Conservation (phyloP, 352 stramenopile species). For the Phytophthora chlamydospora region DNA sequence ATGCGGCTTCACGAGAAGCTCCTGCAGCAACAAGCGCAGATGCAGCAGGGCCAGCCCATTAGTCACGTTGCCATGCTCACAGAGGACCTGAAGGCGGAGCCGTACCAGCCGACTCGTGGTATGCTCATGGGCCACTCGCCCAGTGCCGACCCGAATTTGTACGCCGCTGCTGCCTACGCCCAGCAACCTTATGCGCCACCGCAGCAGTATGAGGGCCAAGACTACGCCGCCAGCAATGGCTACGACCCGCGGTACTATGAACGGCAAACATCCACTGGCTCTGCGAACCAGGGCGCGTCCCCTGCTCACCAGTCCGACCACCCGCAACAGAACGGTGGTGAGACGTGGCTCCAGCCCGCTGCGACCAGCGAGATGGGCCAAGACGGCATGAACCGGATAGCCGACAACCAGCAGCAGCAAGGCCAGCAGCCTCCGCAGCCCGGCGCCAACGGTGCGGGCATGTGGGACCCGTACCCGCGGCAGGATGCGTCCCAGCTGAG, state of each 20-base stretch:
- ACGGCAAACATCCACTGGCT: conserved; percentile 32
- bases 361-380: conserved; percentile 31
- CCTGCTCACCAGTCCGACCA: conserved; percentile 35
- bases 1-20: conserved; percentile 71
- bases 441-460: conserved; percentile 24
- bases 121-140: conserved; percentile 43
- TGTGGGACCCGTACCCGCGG: conserved; percentile 50
- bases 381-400: conserved; percentile 39
- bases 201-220: conserved; percentile 43
- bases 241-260: conserved; percentile 52
- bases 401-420: conserved; percentile 37
- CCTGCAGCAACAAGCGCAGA: conserved; percentile 66
- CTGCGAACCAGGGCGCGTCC: conserved; percentile 29
- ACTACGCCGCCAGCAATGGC: conserved; percentile 31
- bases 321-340: conserved; percentile 33
- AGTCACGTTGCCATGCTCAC: conserved; percentile 49
- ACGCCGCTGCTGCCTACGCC: conserved; percentile 37
- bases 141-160: conserved; percentile 40
- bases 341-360: conserved; percentile 27
- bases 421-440: conserved; percentile 34
- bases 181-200: conserved; percentile 39
- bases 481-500: conserved; percentile 50
- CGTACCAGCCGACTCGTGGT: conserved; percentile 38
- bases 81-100: conserved; percentile 46
- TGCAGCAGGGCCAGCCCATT: conserved; percentile 65